Percentiles rank a stretch among this genome's conserved stretches.
Evolutionary conservation across 306 rosid genomes (phyloP).

Genomic region (Quercus rubra): DNA sequence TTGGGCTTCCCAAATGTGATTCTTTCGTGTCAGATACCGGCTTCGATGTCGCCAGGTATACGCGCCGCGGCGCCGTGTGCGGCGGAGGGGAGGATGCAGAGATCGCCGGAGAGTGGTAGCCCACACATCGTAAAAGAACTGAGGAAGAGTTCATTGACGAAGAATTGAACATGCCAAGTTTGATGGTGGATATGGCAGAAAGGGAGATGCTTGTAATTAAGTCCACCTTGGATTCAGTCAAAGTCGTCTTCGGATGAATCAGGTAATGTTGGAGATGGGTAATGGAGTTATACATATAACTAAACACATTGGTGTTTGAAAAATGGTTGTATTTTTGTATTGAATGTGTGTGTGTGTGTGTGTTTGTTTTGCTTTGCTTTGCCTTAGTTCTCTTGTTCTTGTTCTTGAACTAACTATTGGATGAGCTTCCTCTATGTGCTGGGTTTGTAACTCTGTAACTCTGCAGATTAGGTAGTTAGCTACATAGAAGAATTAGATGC

Average conservation of each 20-base stretch:
- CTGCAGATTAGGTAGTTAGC: too few relatives aligned
- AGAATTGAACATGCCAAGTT: conserved; percentile 51
- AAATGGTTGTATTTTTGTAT: too few relatives aligned
- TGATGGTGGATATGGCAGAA: conserved; percentile 50
- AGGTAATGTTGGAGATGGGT: conserved; percentile 19
- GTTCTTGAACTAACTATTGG: not conserved
- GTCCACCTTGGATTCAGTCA: conserved; percentile 47
- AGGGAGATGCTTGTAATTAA: conserved; percentile 50
- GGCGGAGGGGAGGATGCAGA: conserved; percentile 33
- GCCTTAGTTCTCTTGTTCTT: not conserved
- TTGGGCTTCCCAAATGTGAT: conserved; percentile 66
- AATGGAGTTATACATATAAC: conserved; percentile 36
- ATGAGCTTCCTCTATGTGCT: not conserved
- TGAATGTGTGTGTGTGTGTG: not conserved
- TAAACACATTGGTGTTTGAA: too few relatives aligned
- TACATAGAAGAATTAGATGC: not conserved
- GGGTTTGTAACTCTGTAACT: not conserved
- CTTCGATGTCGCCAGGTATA: conserved; percentile 66
- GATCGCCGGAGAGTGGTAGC: not conserved
- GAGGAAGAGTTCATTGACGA: conserved; percentile 38
- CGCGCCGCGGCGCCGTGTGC: conserved; percentile 79
- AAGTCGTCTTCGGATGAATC: conserved; percentile 37
- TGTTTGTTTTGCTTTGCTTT: not conserved
- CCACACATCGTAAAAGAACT: not conserved
- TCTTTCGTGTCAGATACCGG: conserved; percentile 54